These are phyloP conservation scores for Ruellia speciosa DNA, from an alignment of 305 asterid species.

Conservation along the genomic window DNA sequence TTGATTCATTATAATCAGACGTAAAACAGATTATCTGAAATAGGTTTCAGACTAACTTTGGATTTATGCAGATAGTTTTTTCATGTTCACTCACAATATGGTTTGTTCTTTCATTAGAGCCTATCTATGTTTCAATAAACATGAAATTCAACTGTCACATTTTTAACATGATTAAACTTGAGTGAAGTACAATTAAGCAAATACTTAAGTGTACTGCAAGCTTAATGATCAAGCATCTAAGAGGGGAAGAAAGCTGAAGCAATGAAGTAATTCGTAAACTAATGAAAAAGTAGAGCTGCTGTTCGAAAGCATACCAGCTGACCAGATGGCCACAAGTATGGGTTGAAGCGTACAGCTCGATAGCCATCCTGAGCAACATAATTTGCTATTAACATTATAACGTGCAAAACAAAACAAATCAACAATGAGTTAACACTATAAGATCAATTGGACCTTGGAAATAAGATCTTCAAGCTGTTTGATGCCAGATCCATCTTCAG, in stretches of 20 bases:
- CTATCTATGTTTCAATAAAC: no score
- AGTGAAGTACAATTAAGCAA: no score
- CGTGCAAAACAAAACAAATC: background rate
- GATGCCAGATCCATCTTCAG: conserved; percentile 67
- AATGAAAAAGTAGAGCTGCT: background rate
- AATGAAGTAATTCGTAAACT: background rate
- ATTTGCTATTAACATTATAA: conserved; percentile 17
- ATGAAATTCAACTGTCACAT: no score
- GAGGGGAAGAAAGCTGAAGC: no score
- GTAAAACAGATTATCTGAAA: background rate
- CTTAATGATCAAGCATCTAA: no score
- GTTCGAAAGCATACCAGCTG: conserved; percentile 38
- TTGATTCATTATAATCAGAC: conserved; percentile 11
- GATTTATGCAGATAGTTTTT: background rate
- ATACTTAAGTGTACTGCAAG: no score
- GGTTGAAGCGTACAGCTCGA: conserved; percentile 87
- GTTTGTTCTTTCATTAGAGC: background rate
- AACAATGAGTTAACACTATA: conserved; percentile 2
- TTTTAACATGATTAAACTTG: no score
- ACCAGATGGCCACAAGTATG: conserved; percentile 89
- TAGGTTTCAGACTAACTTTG: background rate
- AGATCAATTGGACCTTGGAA: conserved; percentile 37
- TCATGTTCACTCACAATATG: background rate
- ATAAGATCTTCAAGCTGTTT: conserved; percentile 62
- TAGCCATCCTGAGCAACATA: conserved; percentile 61